phyloP scores from a whole-genome alignment of 2,329 filamentous ascomycete species.

The Gnomoniopsis smithogilvyi region DNA sequence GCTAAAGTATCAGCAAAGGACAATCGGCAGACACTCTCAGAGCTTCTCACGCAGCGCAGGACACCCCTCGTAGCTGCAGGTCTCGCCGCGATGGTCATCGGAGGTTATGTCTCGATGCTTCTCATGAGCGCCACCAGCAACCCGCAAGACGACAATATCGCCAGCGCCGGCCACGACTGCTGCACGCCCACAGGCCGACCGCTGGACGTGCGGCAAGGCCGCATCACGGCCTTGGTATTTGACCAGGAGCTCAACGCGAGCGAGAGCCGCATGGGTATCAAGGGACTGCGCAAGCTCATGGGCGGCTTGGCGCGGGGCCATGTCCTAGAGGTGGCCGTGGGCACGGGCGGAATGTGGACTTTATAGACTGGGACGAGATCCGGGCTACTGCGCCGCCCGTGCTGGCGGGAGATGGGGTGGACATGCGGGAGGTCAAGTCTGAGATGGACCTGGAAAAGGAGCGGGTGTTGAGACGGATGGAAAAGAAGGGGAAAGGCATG shows the following conservation, averaged over 20 bases:
- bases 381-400: slow-evolving; percentile 21
- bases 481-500: slow-evolving; percentile 17
- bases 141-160: slow-evolving; percentile 18
- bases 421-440: slow-evolving; percentile 20
- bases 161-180: slow-evolving; percentile 22
- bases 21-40: slow-evolving; percentile 15
- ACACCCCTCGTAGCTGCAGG: slow-evolving; percentile 45
- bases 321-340: slow-evolving; percentile 61
- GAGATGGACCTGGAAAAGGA: slow-evolving; percentile 20
- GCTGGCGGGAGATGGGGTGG: slow-evolving; percentile 19
- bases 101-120: slow-evolving; percentile 43
- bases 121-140: slow-evolving; percentile 32
- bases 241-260: slow-evolving; percentile 56
- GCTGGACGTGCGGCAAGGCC: slow-evolving; percentile 37
- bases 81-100: slow-evolving; percentile 41
- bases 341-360: slow-evolving; percentile 60
- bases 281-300: slow-evolving; percentile 45
- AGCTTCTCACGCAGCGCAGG: slow-evolving; percentile 34
- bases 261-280: slow-evolving; percentile 56
- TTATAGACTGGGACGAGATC: slow-evolving; percentile 53
- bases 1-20: not conserved
- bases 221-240: slow-evolving; percentile 49
- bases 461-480: slow-evolving; percentile 19
- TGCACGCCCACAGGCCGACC: slow-evolving; percentile 46
- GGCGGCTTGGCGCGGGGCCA: slow-evolving; percentile 48